Percentiles rank a stretch among this genome's conserved stretches.
phyloP scores from a whole-genome alignment of 495 filamentous ascomycete species.

The Lasiosphaeris hirsuta region DNA sequence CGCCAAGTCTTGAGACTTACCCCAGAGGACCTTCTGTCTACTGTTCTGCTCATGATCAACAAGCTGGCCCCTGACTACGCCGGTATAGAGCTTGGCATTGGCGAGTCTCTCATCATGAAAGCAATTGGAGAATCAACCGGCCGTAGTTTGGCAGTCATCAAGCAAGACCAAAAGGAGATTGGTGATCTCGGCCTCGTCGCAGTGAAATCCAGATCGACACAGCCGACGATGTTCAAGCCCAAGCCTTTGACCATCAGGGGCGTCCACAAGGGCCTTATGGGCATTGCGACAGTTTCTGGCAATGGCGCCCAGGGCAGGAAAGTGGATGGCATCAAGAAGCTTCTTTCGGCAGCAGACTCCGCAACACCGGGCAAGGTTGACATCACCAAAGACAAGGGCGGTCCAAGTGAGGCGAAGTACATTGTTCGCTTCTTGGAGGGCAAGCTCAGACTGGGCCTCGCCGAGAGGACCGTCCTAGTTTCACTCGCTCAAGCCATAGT shows the following conservation, averaged over 20 bases:
- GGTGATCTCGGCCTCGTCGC: constrained; percentile 93
- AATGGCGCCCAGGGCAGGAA: constrained; percentile 88
- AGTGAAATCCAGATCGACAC: constrained; percentile 87
- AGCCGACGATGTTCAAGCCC: constrained; percentile 96
- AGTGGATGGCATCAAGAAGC: constrained; percentile 90
- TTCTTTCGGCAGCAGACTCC: constrained; percentile 81
- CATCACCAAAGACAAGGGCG: constrained; percentile 89
- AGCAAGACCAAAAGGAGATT: constrained; percentile 90
- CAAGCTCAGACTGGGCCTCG: constrained; percentile 85
- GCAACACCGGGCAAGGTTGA: constrained; percentile 68
- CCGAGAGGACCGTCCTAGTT: constrained; percentile 87
- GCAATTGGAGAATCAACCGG: constrained; percentile 93
- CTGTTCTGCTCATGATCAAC: constrained; percentile 93
- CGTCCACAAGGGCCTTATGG: constrained; percentile 84
- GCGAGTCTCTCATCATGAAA: constrained; percentile 97
- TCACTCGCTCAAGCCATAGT: constrained; percentile 85
- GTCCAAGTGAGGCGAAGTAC: constrained; percentile 91
- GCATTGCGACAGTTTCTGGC: constrained; percentile 80
- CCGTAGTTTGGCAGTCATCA: constrained; percentile 80
- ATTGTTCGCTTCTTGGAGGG: constrained; percentile 91
- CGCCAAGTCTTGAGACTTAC: constrained; percentile 90
- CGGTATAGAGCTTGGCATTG: constrained; percentile 93
- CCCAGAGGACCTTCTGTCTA: constrained; percentile 80
- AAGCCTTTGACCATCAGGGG: constrained; percentile 83
- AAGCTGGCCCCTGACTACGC: constrained; percentile 96